These are phyloP conservation scores for Astragalus glycyphyllos DNA, from an alignment of 306 rosid genomes.

Conservation along the genomic window DNA sequence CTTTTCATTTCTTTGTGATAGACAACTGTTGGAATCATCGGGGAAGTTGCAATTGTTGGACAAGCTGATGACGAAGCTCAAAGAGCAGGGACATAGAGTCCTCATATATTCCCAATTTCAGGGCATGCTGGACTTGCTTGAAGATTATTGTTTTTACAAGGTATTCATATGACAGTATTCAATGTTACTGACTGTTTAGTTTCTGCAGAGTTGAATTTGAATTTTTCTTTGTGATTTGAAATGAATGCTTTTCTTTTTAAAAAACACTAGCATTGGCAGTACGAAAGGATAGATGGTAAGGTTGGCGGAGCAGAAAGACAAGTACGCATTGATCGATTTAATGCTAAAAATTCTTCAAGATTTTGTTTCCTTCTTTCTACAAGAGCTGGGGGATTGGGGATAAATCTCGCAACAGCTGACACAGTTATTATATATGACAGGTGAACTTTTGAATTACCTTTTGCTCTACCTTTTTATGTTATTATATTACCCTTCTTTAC, in stretches of 20 bases:
- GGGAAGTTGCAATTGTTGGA: slow-evolving; percentile 94
- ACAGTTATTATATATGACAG: slow-evolving; percentile 97
- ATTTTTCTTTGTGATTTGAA: slow-evolving; percentile 26
- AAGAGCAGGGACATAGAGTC: slow-evolving; percentile 95
- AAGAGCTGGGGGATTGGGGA: slow-evolving; percentile 98
- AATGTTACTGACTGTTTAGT: slow-evolving; percentile 7
- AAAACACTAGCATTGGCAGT: slow-evolving; percentile 75
- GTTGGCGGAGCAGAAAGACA: slow-evolving; percentile 98
- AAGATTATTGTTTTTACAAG: slow-evolving; percentile 86
- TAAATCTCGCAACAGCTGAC: slow-evolving; percentile 99
- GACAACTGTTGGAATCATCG: slow-evolving; percentile 92
- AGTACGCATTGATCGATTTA: slow-evolving; percentile 88
- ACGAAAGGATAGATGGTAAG: slow-evolving; percentile 96
- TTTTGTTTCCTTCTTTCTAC: slow-evolving; percentile 98
- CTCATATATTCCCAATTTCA: slow-evolving; percentile 96
- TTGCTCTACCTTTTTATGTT: too few relatives aligned
- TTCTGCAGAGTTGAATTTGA: slow-evolving; percentile 31
- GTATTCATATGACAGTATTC: slow-evolving; percentile 47
- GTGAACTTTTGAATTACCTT: slow-evolving; percentile 47
- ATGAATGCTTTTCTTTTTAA: slow-evolving; percentile 8
- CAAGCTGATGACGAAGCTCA: slow-evolving; percentile 93
- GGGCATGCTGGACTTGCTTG: slow-evolving; percentile 89
- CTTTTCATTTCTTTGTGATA: slow-evolving; percentile 49
- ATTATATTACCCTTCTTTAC: too few relatives aligned
- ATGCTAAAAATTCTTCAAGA: slow-evolving; percentile 88